phyloP scores from a whole-genome alignment of 495 filamentous ascomycete species.

The Staphylotrichum tortipilum region DNA sequence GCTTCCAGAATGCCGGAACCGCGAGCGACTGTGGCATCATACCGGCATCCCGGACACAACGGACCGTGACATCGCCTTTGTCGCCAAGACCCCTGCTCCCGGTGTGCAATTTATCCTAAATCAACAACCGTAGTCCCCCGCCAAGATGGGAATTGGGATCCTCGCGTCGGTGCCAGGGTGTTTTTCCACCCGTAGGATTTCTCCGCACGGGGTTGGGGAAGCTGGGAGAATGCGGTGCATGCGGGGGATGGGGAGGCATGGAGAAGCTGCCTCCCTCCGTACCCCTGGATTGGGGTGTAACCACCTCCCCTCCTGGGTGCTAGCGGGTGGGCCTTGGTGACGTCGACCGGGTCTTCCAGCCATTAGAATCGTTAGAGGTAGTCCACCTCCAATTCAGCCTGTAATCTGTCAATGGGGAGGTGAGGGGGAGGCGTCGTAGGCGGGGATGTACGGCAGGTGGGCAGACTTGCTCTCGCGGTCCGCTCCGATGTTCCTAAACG shows the following conservation, averaged over 20 bases:
- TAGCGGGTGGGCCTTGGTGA: not conserved
- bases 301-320: not conserved
- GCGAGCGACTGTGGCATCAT: no score
- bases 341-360: not conserved
- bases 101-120: slow-evolving; percentile 10
- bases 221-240: not conserved
- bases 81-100: slow-evolving; percentile 3
- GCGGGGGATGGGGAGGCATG: slow-evolving; percentile 3
- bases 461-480: not conserved
- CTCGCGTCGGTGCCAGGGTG: not conserved
- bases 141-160: not conserved
- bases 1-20: not conserved
- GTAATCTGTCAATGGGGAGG: not conserved
- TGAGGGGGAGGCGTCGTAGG: not conserved
- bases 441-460: no score
- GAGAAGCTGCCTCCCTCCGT: not conserved
- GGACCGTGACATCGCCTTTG: slow-evolving; percentile 4
- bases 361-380: not conserved
- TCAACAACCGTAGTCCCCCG: not conserved
- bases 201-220: slow-evolving; percentile 2
- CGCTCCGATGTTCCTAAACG: not conserved
- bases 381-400: not conserved
- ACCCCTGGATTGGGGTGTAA: not conserved
- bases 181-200: slow-evolving; percentile 2
- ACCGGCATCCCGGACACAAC: no score